phyloP scores from a whole-genome alignment of 352 stramenopile species.

The Pythium scleroteichum region DNA sequence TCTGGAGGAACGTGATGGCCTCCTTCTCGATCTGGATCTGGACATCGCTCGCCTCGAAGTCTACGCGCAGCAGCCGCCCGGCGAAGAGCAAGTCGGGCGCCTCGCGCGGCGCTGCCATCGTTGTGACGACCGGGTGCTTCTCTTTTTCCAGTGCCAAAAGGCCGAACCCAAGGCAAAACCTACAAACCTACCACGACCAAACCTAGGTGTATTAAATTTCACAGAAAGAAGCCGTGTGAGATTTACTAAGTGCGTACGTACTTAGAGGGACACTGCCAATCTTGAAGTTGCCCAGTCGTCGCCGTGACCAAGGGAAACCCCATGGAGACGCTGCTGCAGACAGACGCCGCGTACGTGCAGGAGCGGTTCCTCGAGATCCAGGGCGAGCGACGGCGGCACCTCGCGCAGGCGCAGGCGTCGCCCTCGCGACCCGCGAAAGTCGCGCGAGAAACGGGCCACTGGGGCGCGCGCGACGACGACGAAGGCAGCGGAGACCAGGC shows the following conservation, averaged over 20 bases:
- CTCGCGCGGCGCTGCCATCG: constrained; percentile 12
- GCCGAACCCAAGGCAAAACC: not conserved
- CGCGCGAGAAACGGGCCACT: not conserved
- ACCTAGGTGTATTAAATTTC: constrained; percentile 8
- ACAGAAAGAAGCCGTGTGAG: too few species aligned
- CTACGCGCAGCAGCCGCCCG: constrained; percentile 59
- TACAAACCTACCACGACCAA: constrained; percentile 20
- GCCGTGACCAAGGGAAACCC: not conserved
- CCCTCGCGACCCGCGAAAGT: not conserved
- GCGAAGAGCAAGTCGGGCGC: constrained; percentile 59
- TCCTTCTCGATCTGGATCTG: constrained; percentile 75
- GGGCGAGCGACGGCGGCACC: constrained; percentile 9
- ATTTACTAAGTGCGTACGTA: constrained; percentile 8
- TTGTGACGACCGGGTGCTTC: not conserved
- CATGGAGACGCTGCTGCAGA: constrained; percentile 66
- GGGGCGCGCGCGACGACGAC: not conserved
- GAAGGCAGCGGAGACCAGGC: not conserved
- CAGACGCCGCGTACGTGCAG: constrained; percentile 45
- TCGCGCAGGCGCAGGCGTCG: not conserved
- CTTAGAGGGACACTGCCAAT: constrained; percentile 13
- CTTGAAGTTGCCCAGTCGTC: constrained; percentile 29
- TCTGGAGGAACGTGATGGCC: constrained; percentile 72
- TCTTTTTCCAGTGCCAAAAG: not conserved
- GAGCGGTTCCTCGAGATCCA: constrained; percentile 50
- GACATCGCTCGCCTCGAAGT: constrained; percentile 40